Conservation (phyloP, 2,329 filamentous ascomycete species). For the Microdochium bolleyi region DNA sequence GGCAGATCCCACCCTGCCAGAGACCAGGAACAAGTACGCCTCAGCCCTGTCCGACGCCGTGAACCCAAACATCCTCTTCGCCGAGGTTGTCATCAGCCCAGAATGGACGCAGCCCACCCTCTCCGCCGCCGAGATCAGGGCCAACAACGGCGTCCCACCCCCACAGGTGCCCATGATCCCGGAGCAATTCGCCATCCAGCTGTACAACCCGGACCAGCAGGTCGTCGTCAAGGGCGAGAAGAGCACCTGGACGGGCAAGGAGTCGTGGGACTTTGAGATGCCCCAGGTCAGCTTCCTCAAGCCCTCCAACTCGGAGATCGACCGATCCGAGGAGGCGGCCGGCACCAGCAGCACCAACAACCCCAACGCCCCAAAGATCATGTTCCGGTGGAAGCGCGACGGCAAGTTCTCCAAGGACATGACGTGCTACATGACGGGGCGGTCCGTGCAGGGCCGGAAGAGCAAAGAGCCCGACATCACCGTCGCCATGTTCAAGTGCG, state of each 20-base stretch:
- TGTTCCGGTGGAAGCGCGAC: slow-evolving; percentile 86
- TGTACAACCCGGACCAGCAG: slow-evolving; percentile 91
- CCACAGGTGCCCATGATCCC: slow-evolving; percentile 68
- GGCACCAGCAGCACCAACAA: slow-evolving; percentile 37
- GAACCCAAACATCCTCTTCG: slow-evolving; percentile 75
- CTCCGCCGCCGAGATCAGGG: slow-evolving; percentile 71
- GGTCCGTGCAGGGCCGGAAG: slow-evolving; percentile 64
- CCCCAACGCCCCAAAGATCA: slow-evolving; percentile 66
- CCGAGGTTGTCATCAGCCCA: slow-evolving; percentile 75
- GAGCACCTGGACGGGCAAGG: slow-evolving; percentile 71
- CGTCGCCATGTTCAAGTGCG: slow-evolving; percentile 73
- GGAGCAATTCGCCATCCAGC: slow-evolving; percentile 70
- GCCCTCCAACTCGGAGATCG: slow-evolving; percentile 71
- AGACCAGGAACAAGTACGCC: slow-evolving; percentile 76
- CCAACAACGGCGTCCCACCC: slow-evolving; percentile 57
- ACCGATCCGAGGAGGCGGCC: slow-evolving; percentile 60
- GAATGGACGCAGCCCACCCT: slow-evolving; percentile 79
- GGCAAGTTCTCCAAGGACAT: slow-evolving; percentile 80
- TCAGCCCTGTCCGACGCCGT: slow-evolving; percentile 77
- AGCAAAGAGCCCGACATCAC: slow-evolving; percentile 93
- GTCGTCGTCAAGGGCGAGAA: slow-evolving; percentile 63
- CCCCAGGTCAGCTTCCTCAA: slow-evolving; percentile 76
- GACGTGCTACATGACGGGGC: slow-evolving; percentile 80
- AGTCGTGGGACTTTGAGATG: slow-evolving; percentile 88
- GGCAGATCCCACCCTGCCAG: slow-evolving; percentile 60